Conservation (phyloP, 75 land plant genomes). For the Gnetum montanum region DNA sequence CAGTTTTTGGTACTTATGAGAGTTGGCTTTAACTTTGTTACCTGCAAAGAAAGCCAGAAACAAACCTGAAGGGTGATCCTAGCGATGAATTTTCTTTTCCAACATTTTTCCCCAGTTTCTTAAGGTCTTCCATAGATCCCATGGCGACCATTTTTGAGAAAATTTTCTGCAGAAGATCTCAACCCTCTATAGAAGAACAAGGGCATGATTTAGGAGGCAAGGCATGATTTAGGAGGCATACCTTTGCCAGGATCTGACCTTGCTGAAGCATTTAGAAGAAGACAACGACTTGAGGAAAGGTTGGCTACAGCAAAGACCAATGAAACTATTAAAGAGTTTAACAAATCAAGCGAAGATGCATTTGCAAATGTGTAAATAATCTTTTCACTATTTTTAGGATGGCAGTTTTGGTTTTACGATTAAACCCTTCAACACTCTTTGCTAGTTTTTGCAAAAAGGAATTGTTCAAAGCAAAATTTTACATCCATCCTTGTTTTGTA, state of each 20-base stretch:
- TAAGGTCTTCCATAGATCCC: too few relatives aligned
- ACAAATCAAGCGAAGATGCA: not conserved
- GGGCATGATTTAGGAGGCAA: conserved; percentile 28
- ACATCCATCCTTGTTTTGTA: too few relatives aligned
- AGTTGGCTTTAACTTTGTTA: conserved; percentile 44
- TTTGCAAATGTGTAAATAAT: conserved; percentile 3
- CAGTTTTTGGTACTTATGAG: conserved; percentile 80
- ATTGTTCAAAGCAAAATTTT: too few relatives aligned
- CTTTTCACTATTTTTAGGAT: not conserved
- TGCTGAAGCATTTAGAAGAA: conserved; percentile 84
- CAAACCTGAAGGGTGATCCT: conserved; percentile 40
- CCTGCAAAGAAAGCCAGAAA: conserved; percentile 35
- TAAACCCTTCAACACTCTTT: too few relatives aligned
- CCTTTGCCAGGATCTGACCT: conserved; percentile 84
- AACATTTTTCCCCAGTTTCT: too few relatives aligned
- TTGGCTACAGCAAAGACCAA: conserved; percentile 35
- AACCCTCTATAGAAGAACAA: conserved; percentile 18
- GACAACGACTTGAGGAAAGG: conserved; percentile 93
- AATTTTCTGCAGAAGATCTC: conserved; percentile 63
- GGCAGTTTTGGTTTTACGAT: too few relatives aligned
- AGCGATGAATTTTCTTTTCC: conserved; percentile 84
- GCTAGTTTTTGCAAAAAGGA: too few relatives aligned
- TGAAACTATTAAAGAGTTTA: conserved; percentile 6
- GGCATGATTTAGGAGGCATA: conserved; percentile 46
- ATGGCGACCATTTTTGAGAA: too few relatives aligned